Conservation (phyloP, 768 basidiomycete genomes). For the Lactarius pseudohatsudake region DNA sequence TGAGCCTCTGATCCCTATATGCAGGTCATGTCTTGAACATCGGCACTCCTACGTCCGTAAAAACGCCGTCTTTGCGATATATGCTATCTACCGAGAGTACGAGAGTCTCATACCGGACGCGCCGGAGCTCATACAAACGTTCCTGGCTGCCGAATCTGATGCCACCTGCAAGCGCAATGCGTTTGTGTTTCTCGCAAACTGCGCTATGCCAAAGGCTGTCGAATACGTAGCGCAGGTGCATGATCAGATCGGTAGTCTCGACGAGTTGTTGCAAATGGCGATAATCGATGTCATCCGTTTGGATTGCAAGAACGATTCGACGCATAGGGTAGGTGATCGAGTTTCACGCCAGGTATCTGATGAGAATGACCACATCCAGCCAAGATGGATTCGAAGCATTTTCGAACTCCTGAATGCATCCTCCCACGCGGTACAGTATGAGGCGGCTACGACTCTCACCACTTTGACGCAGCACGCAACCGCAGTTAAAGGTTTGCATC, state of each 20-base stretch:
- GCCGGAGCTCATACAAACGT: constrained; percentile 92
- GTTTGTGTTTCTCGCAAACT: constrained; percentile 88
- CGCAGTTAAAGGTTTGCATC: constrained; percentile 80
- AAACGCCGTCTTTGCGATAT: constrained; percentile 96
- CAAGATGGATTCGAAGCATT: constrained; percentile 92
- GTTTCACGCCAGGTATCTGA: neutral
- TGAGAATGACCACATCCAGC: constrained; percentile 41
- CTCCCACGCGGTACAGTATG: constrained; percentile 95
- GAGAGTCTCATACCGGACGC: constrained; percentile 96
- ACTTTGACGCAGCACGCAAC: constrained; percentile 93
- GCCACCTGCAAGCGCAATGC: constrained; percentile 97
- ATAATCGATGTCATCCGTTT: constrained; percentile 90
- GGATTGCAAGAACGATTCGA: constrained; percentile 84
- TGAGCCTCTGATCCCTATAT: constrained; percentile 93
- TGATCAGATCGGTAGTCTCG: constrained; percentile 77
- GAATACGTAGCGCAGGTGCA: constrained; percentile 87
- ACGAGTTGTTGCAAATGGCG: constrained; percentile 93
- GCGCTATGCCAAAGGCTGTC: constrained; percentile 86
- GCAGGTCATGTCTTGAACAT: constrained; percentile 93
- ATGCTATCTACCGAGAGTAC: constrained; percentile 91
- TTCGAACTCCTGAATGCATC: constrained; percentile 88
- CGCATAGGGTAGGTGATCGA: constrained; percentile 63
- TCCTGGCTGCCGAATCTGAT: constrained; percentile 94
- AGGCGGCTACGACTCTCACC: constrained; percentile 93
- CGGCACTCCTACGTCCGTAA: constrained; percentile 97